Percentiles rank a stretch among this genome's conserved stretches.
Conservation (phyloP, 140 eudicot genomes). For the Oenanthe javanica region DNA sequence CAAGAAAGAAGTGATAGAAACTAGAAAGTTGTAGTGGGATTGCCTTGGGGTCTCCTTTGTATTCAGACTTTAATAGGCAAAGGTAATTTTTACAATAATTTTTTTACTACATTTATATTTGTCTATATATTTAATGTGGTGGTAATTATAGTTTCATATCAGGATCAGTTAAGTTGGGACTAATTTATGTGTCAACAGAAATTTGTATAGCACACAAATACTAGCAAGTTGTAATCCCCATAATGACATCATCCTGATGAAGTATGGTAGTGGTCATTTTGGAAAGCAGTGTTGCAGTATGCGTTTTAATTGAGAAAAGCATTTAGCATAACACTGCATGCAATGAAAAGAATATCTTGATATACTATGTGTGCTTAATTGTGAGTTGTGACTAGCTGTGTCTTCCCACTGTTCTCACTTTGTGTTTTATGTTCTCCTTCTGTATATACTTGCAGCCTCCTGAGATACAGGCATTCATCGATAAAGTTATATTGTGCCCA, state of each 20-base stretch:
- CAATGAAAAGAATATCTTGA: neutral
- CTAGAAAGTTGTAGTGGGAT: neutral
- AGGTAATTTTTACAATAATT: neutral
- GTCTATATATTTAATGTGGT: neutral
- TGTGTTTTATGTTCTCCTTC: neutral
- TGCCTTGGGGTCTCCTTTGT: neutral
- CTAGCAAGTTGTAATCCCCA: neutral
- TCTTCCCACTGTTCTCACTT: neutral
- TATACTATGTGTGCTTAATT: neutral
- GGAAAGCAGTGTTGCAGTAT: neutral
- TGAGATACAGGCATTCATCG: constrained; percentile 67
- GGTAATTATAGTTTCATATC: neutral
- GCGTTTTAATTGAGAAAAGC: neutral
- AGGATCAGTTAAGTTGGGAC: too few relatives aligned
- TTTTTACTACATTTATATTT: neutral
- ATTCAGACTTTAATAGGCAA: neutral
- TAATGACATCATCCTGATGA: neutral
- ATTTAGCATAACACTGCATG: neutral
- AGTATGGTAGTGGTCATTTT: neutral
- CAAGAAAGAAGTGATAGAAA: neutral
- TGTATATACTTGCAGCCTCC: constrained; percentile 57
- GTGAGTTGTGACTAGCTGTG: neutral
- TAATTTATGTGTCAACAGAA: too few relatives aligned
- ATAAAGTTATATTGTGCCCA: constrained; percentile 88
- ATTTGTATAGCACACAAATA: too few relatives aligned